These are phyloP conservation scores for Hippophae gyantsensis DNA, from an alignment of 306 rosid genomes.

Conservation along the genomic window DNA sequence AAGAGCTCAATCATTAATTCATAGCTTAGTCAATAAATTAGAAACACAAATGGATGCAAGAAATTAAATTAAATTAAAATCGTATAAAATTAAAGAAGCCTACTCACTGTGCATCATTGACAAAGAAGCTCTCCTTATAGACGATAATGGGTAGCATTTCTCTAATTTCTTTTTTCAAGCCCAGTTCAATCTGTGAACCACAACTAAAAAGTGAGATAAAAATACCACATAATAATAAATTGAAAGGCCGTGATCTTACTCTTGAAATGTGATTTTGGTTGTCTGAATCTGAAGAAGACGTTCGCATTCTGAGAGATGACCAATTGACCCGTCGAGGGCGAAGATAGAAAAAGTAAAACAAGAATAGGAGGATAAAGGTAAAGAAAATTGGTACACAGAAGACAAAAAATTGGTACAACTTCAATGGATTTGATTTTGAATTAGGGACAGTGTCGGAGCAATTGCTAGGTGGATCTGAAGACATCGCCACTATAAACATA, in stretches of 20 bases:
- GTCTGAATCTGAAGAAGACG: conserved; percentile 10
- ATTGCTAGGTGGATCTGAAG: conserved; percentile 21
- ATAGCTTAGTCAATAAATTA: too few species aligned
- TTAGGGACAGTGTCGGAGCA: conserved; percentile 6
- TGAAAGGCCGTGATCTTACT: conserved; percentile 18
- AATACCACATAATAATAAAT: background rate
- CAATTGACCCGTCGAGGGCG: conserved; percentile 57
- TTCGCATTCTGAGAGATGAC: conserved; percentile 44
- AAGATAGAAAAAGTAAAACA: conserved; percentile 66
- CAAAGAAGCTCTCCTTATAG: conserved; percentile 66
- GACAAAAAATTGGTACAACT: conserved; percentile 46
- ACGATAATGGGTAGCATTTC: conserved; percentile 80
- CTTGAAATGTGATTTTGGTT: conserved; percentile 17
- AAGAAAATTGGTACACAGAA: conserved; percentile 56
- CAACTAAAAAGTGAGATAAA: background rate
- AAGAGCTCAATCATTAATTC: too few species aligned
- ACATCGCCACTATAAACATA: conserved; percentile 12
- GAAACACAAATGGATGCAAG: too few species aligned
- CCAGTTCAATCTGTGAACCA: conserved; percentile 34
- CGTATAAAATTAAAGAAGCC: background rate
- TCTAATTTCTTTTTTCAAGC: conserved; percentile 66
- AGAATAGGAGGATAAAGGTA: conserved; percentile 54
- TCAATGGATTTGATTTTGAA: conserved; percentile 26
- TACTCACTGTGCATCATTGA: conserved; percentile 71
- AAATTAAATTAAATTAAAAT: background rate